Percentiles rank a stretch among this genome's conserved stretches.
Evolutionary conservation across 495 filamentous ascomycete species (phyloP).

Genomic region (Penicillium pulvis): DNA sequence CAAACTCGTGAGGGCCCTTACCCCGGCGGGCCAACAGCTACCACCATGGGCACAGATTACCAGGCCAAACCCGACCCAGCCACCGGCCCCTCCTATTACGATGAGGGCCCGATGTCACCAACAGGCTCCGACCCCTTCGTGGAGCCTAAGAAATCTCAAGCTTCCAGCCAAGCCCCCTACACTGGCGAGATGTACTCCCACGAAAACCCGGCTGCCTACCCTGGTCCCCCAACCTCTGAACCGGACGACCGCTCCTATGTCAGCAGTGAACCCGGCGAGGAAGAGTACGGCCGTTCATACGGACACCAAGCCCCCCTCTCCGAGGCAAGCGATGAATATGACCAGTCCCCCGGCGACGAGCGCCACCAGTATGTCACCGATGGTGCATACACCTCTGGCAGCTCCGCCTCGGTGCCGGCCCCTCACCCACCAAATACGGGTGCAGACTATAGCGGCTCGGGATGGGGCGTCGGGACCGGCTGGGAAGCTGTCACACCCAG

Average conservation of each 20-base stretch:
- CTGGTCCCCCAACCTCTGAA: slow-evolving; percentile 37
- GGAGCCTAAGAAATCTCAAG: slow-evolving; percentile 32
- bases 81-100: slow-evolving; percentile 47
- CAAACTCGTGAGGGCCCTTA: slow-evolving; percentile 51
- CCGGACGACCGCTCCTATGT: slow-evolving; percentile 55
- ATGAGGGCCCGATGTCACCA: slow-evolving; percentile 44
- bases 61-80: slow-evolving; percentile 27
- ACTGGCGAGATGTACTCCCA: slow-evolving; percentile 25
- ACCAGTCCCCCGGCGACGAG: slow-evolving; percentile 44
- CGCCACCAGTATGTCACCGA: slow-evolving; percentile 47
- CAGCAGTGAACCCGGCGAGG: slow-evolving; percentile 57
- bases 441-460: slow-evolving; percentile 60
- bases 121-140: slow-evolving; percentile 64
- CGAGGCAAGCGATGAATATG: slow-evolving; percentile 56
- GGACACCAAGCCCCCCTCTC: slow-evolving; percentile 37
- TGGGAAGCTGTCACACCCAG: slow-evolving; percentile 79
- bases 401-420: slow-evolving; percentile 33
- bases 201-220: slow-evolving; percentile 5
- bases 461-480: slow-evolving; percentile 62
- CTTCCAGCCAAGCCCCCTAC: slow-evolving; percentile 33
- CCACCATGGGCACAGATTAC: slow-evolving; percentile 27
- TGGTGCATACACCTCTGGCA: slow-evolving; percentile 45
- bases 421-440: slow-evolving; percentile 31
- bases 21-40: slow-evolving; percentile 29
- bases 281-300: slow-evolving; percentile 55